These are phyloP conservation scores for Acacia crassicarpa DNA, from an alignment of 306 rosid species.

Conservation along the genomic window DNA sequence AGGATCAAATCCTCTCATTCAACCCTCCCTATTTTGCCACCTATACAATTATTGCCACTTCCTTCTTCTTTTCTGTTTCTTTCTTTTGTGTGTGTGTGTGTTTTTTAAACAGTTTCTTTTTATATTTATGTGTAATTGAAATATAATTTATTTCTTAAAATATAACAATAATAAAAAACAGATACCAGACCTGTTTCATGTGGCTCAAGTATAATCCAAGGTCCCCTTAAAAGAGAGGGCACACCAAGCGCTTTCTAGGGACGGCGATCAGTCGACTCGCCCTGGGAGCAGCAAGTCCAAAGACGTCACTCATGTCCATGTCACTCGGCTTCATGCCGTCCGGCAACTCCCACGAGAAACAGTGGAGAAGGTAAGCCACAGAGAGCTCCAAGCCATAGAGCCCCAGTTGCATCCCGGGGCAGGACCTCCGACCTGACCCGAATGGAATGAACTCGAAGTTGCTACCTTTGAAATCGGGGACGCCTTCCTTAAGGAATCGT, in stretches of 20 bases:
- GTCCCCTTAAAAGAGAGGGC: constrained; percentile 40
- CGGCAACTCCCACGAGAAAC: constrained; percentile 82
- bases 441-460: constrained; percentile 88
- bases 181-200: neutral
- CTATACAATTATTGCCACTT: neutral
- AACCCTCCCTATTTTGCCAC: neutral
- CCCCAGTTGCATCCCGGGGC: constrained; percentile 93
- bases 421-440: constrained; percentile 92
- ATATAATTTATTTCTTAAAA: neutral
- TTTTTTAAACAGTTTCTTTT: neutral
- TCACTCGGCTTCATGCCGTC: constrained; percentile 83
- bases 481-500: constrained; percentile 53
- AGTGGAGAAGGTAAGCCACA: constrained; percentile 74
- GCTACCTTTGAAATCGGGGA: constrained; percentile 73
- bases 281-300: constrained; percentile 89
- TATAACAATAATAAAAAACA: neutral
- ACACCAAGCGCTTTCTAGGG: constrained; percentile 62
- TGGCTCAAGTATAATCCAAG: neutral
- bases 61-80: neutral
- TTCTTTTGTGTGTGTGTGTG: rapidly evolving
- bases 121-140: constrained; percentile 6
- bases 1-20: neutral
- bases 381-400: constrained; percentile 73
- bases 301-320: constrained; percentile 73
- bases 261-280: constrained; percentile 79